Percentiles rank a stretch among this genome's conserved stretches.
These are phyloP conservation scores for Kernera saxatilis DNA, from an alignment of 345 rosid genomes.

Conservation along the genomic window DNA sequence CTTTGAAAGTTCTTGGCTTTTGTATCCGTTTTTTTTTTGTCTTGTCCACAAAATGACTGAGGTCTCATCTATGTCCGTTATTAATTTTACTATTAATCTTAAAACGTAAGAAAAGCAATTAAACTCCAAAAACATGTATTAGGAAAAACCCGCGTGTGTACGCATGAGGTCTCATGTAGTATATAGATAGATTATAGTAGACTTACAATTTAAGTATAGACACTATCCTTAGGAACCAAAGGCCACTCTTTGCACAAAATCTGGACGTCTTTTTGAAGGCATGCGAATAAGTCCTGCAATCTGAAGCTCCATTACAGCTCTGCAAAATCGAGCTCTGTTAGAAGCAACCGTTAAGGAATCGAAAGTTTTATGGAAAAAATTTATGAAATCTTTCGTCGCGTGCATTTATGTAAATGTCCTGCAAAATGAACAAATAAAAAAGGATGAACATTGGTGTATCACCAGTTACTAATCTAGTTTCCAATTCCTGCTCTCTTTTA, in stretches of 20 bases:
- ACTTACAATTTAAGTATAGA: background rate
- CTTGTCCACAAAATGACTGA: too few species aligned
- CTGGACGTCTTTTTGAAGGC: slow-evolving; percentile 84
- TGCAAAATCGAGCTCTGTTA: slow-evolving; percentile 79
- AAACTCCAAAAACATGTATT: background rate
- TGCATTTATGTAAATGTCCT: background rate
- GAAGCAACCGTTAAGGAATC: slow-evolving; percentile 39
- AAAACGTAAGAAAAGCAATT: background rate
- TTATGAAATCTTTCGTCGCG: background rate
- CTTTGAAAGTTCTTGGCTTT: too few species aligned
- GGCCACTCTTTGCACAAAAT: slow-evolving; percentile 85
- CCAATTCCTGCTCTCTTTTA: background rate
- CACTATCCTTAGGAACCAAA: slow-evolving; percentile 47
- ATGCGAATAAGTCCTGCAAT: slow-evolving; percentile 79
- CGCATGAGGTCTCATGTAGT: too few species aligned
- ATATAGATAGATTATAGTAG: background rate
- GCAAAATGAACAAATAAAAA: background rate
- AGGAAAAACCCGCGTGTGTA: background rate
- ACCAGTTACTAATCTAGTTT: background rate
- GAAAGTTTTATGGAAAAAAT: background rate
- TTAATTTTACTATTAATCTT: background rate
- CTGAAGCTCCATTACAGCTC: slow-evolving; percentile 85
- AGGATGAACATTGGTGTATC: background rate
- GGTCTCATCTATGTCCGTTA: background rate
- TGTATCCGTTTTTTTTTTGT: too few species aligned